These are phyloP conservation scores for Hypoxylon sp. DNA, from an alignment of 2,329 filamentous ascomycete species.

Conservation along the genomic window DNA sequence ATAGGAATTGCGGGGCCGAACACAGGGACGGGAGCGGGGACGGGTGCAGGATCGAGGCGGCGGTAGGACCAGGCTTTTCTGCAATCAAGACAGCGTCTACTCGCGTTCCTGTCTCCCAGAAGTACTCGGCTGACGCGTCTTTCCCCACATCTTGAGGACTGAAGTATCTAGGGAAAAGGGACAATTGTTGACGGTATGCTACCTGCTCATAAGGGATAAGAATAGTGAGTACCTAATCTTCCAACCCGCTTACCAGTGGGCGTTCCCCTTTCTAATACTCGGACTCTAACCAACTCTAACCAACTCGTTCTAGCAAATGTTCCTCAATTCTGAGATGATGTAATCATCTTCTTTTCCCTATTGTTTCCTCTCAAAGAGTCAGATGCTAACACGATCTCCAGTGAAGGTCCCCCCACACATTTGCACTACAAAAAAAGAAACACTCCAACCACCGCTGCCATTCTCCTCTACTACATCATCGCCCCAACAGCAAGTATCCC, in stretches of 20 bases:
- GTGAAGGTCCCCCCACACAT: not conserved
- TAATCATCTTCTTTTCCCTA: not conserved
- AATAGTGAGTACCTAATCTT: not conserved
- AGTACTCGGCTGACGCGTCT: not conserved
- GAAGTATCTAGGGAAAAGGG: not conserved
- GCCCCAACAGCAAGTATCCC: not conserved
- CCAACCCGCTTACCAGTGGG: not conserved
- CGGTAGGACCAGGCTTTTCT: constrained; percentile 27
- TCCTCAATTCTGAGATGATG: not conserved
- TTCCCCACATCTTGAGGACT: not conserved
- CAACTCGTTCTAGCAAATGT: not conserved
- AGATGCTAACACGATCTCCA: not conserved
- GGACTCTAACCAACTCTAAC: not conserved
- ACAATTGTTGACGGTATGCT: not conserved
- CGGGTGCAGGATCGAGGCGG: constrained; percentile 29
- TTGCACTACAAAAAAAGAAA: not conserved
- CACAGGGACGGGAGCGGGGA: constrained; percentile 20
- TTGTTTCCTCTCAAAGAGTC: not conserved
- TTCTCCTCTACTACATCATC: not conserved
- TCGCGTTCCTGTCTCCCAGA: not conserved
- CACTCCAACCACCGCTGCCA: not conserved
- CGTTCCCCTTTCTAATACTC: not conserved
- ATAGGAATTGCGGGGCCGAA: constrained; percentile 43
- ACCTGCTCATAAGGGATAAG: not conserved
- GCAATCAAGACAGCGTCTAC: not conserved